Conservation (phyloP, 768 basidiomycete species). For the Hericium erinaceus region DNA sequence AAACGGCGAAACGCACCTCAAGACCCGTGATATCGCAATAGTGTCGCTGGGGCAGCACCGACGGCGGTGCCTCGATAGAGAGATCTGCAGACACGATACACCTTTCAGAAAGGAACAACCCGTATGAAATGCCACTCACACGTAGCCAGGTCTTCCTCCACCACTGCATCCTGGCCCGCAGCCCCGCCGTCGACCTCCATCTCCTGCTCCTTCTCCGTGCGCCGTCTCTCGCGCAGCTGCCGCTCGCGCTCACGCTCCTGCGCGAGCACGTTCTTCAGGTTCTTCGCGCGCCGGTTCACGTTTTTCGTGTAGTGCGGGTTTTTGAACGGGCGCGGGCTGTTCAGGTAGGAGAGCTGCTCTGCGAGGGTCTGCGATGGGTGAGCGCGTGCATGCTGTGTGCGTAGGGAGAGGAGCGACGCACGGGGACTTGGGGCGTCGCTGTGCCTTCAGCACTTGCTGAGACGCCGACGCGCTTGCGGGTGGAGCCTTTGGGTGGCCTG, state of each 20-base stretch:
- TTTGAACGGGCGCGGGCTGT: conserved; percentile 70
- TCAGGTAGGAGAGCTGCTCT: conserved; percentile 66
- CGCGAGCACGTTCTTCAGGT: conserved; percentile 66
- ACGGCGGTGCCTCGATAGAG: conserved; percentile 81
- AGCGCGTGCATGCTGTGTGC: neutral
- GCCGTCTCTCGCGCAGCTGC: conserved; percentile 50
- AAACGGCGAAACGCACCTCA: conserved; percentile 36
- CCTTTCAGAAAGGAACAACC: neutral
- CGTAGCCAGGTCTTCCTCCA: conserved; percentile 59
- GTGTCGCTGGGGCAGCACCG: conserved; percentile 62
- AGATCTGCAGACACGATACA: conserved; percentile 36
- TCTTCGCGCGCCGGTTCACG: conserved; percentile 63
- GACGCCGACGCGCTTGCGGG: conserved; percentile 19
- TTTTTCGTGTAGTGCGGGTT: conserved; percentile 64
- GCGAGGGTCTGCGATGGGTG: conserved; percentile 45
- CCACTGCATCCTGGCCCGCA: conserved; percentile 6
- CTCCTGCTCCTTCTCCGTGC: conserved; percentile 35
- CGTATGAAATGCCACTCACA: conserved; percentile 36
- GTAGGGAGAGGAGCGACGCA: neutral
- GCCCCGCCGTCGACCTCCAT: conserved; percentile 50
- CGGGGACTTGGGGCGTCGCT: conserved; percentile 23
- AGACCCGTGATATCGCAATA: conserved; percentile 86
- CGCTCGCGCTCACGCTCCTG: conserved; percentile 75
- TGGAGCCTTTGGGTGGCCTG: conserved; percentile 26
- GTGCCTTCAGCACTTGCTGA: conserved; percentile 21